Conservation (phyloP, 1,139 yeast genomes). For the Kodamaea plutei region DNA sequence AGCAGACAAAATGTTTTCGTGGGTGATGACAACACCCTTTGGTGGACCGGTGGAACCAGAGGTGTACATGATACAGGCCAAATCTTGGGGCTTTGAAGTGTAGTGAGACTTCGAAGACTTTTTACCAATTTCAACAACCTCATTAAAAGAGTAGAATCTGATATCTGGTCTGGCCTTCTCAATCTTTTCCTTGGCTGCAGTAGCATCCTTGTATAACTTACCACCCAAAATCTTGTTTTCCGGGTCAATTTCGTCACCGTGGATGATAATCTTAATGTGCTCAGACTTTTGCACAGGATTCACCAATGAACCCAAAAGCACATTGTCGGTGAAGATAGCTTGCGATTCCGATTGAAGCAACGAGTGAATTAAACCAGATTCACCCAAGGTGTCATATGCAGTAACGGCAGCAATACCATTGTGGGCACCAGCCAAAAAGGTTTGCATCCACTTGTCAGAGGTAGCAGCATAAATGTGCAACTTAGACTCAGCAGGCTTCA, state of each 20-base stretch:
- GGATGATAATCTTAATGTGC: slow-evolving; percentile 63
- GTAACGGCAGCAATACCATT: slow-evolving; percentile 88
- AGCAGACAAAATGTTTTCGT: slow-evolving; percentile 76
- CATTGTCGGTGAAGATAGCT: slow-evolving; percentile 81
- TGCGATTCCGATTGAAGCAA: slow-evolving; percentile 73
- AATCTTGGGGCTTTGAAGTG: slow-evolving; percentile 68
- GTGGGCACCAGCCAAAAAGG: slow-evolving; percentile 71
- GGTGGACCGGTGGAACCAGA: slow-evolving; percentile 98
- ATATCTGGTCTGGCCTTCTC: slow-evolving; percentile 72
- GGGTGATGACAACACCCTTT: slow-evolving; percentile 89
- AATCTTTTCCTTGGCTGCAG: slow-evolving; percentile 53
- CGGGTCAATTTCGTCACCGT: slow-evolving; percentile 59
- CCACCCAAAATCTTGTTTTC: slow-evolving; percentile 65
- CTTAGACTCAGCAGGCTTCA: slow-evolving; percentile 61
- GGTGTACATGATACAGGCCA: slow-evolving; percentile 94
- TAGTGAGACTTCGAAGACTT: slow-evolving; percentile 20
- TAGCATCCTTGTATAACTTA: slow-evolving; percentile 51
- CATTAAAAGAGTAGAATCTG: slow-evolving; percentile 59
- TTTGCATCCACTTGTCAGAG: slow-evolving; percentile 86
- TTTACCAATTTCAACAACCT: slow-evolving; percentile 62
- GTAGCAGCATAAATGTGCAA: slow-evolving; percentile 85
- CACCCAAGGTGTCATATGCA: slow-evolving; percentile 96
- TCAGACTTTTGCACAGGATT: slow-evolving; percentile 69
- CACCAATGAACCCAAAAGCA: slow-evolving; percentile 59
- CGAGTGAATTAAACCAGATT: slow-evolving; percentile 84